A percentile compares a stretch with the other conserved stretches of the same genome.
These are phyloP conservation scores for Metarhizium guizhouense DNA, from an alignment of 2,329 filamentous ascomycete genomes.

Conservation along the genomic window DNA sequence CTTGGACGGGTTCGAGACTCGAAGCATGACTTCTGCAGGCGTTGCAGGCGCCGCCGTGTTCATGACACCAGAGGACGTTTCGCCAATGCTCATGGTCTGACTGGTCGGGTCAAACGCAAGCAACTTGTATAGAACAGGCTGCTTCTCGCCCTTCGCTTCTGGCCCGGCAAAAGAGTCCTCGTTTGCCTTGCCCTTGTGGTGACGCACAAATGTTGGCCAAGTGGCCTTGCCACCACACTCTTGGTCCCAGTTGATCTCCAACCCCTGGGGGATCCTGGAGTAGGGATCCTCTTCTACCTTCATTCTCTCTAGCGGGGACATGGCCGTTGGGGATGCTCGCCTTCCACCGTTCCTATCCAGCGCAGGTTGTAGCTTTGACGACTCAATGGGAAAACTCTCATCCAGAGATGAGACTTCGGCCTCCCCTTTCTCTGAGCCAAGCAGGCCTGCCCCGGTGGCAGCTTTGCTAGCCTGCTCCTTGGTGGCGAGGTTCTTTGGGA, in stretches of 20 bases:
- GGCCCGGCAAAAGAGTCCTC: neutral
- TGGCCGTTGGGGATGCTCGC: conserved; percentile 1
- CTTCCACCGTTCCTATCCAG: conserved; percentile 16
- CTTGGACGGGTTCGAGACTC: conserved; percentile 52
- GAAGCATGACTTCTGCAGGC: conserved; percentile 50
- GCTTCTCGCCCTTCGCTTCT: neutral
- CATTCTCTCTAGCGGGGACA: conserved; percentile 3
- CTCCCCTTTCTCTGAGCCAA: conserved; percentile 15
- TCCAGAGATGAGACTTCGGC: conserved; percentile 29
- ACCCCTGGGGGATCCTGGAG: conserved; percentile 36
- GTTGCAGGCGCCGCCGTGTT: conserved; percentile 41
- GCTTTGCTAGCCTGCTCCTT: neutral
- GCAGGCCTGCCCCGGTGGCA: neutral
- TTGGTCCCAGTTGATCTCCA: conserved; percentile 37
- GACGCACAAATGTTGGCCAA: conserved; percentile 27
- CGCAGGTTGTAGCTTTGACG: conserved; percentile 19
- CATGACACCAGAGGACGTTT: conserved; percentile 47
- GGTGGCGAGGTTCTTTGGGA: conserved; percentile 12
- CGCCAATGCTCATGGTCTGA: conserved; percentile 47
- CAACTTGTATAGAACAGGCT: conserved; percentile 44
- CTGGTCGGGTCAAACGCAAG: conserved; percentile 55
- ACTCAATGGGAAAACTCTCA: conserved; percentile 27
- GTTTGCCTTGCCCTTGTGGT: conserved; percentile 11
- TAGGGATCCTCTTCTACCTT: conserved; percentile 26
- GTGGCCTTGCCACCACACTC: conserved; percentile 29